Evolutionary conservation across 108 stramenopile species (phyloP).

Genomic region (Discostella stelligeroides): DNA sequence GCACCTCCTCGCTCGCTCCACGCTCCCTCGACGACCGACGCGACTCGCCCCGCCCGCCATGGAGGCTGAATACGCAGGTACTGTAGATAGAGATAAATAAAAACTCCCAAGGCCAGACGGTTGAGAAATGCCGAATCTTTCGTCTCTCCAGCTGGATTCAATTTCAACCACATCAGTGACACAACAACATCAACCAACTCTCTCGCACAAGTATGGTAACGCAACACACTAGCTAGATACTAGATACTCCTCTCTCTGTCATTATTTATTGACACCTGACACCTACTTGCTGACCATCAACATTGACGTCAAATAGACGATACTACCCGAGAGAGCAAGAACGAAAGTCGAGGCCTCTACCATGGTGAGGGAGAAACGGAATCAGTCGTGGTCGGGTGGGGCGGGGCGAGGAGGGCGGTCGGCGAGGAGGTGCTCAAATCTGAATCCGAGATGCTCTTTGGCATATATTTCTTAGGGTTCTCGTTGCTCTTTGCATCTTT

Average conservation of each 20-base stretch:
- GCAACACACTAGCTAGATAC: background rate
- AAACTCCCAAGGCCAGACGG: background rate
- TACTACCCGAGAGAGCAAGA: background rate
- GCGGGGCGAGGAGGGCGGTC: background rate
- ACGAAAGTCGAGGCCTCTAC: background rate
- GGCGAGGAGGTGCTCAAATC: background rate
- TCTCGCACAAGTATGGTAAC: too few relatives aligned
- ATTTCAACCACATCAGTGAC: conserved; percentile 4
- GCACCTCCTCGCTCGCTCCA: too few relatives aligned
- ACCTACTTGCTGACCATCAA: background rate
- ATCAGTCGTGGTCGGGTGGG: background rate
- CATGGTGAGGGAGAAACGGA: conserved; percentile 8
- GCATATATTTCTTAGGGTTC: too few relatives aligned
- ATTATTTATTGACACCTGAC: background rate
- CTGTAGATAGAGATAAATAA: too few relatives aligned
- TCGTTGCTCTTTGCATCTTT: background rate
- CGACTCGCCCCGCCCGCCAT: too few relatives aligned
- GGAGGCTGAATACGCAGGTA: too few relatives aligned
- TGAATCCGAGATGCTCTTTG: too few relatives aligned
- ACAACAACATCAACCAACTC: background rate
- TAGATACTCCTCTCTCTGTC: background rate
- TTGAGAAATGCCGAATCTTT: background rate
- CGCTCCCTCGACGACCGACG: too few relatives aligned
- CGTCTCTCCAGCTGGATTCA: background rate
- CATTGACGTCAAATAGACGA: too few relatives aligned